Percentiles rank a stretch among this genome's conserved stretches.
Evolutionary conservation across 768 basidiomycete genomes (phyloP).

Genomic region (Naganishia kalamii): DNA sequence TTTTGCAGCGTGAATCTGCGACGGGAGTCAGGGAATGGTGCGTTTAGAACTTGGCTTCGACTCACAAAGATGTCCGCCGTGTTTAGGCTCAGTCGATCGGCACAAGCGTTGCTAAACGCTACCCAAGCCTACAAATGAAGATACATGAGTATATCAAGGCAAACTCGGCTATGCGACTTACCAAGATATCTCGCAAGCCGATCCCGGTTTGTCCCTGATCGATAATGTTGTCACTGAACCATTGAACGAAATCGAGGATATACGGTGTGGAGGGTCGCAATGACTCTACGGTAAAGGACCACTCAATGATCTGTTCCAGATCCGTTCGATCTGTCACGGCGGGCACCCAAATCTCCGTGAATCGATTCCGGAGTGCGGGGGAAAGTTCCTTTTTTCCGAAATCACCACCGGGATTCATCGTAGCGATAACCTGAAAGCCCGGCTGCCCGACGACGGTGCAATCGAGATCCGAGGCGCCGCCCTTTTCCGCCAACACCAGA

Average conservation of each 20-base stretch:
- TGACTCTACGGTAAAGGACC: conserved; percentile 58
- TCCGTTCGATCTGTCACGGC: conserved; percentile 66
- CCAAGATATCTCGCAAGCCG: conserved; percentile 81
- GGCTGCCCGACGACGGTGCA: conserved; percentile 61
- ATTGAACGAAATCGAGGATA: conserved; percentile 71
- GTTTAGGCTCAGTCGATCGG: conserved; percentile 45
- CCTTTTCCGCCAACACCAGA: conserved; percentile 86
- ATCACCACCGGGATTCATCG: conserved; percentile 99
- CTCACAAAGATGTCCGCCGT: conserved; percentile 64
- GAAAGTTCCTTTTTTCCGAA: conserved; percentile 99
- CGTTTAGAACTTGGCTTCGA: conserved; percentile 14
- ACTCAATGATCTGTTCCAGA: conserved; percentile 67
- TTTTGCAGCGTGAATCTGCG: conserved; percentile 81
- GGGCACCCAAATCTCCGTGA: conserved; percentile 99
- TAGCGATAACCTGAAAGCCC: conserved; percentile 82
- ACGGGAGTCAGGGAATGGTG: conserved; percentile 21
- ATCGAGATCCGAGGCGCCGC: conserved; percentile 65
- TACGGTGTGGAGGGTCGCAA: conserved; percentile 57
- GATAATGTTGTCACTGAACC: conserved; percentile 62
- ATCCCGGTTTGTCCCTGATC: conserved; percentile 57
- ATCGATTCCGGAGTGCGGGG: conserved; percentile 90
- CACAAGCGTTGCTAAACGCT: conserved; percentile 67
- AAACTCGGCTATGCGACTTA: too few species aligned
- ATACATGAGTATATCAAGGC: too few species aligned
- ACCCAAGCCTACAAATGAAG: conserved; percentile 95